Evolutionary conservation across 2,329 filamentous ascomycete species (phyloP).

Genomic region (Ceratocystis destructans): DNA sequence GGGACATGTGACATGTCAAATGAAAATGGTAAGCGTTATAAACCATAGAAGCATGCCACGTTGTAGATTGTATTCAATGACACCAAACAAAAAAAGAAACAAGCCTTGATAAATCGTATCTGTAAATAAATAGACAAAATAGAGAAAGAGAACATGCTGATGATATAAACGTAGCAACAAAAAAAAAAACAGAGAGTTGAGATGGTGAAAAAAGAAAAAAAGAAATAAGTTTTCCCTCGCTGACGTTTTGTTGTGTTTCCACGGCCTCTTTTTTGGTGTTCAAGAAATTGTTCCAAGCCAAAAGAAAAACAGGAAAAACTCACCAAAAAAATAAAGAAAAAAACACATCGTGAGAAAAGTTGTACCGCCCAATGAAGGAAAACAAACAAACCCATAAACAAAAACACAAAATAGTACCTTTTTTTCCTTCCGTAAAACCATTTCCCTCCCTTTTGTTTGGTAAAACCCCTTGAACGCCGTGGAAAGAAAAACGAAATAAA

Average conservation of each 20-base stretch:
- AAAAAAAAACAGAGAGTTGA: conserved; percentile 15
- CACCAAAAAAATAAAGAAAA: conserved; percentile 7
- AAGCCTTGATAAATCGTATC: neutral
- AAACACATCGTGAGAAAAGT: neutral
- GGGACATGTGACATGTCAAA: conserved; percentile 27
- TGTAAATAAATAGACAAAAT: neutral
- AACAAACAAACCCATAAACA: neutral
- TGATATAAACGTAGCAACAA: neutral
- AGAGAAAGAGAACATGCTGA: neutral
- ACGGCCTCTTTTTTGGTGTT: conserved; percentile 7
- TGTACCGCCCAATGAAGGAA: neutral
- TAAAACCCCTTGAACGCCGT: conserved; percentile 15
- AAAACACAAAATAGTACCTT: conserved; percentile 12
- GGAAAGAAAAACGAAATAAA: conserved; percentile 9
- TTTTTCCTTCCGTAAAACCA: conserved; percentile 11
- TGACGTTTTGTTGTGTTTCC: neutral
- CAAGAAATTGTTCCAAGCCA: neutral
- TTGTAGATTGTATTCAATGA: too few relatives aligned
- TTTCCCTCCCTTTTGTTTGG: conserved; percentile 17
- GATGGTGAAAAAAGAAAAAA: conserved; percentile 1
- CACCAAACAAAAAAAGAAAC: neutral
- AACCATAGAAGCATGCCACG: neutral
- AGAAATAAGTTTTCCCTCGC: neutral
- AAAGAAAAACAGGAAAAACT: conserved; percentile 2
- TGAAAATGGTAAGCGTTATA: neutral